Base-by-base conservation (phyloP, 2,329 filamentous ascomycete genomes). In the Pseudogymnoascus sp. region DNA sequence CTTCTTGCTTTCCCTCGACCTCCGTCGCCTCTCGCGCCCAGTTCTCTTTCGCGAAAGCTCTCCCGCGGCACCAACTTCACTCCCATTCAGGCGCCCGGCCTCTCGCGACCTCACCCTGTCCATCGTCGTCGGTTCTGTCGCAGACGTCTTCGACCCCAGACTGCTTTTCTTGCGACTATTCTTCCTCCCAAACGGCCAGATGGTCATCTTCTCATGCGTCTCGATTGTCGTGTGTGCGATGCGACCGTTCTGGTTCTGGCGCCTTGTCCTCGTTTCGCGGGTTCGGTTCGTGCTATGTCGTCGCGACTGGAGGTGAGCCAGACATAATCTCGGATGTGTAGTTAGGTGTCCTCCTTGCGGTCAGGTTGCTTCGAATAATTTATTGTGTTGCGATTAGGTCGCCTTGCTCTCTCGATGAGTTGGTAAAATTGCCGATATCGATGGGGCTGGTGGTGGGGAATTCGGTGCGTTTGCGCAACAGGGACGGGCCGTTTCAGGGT, bases 181-280 rank as follows among this genome's bases (percentile, higher is more conserved):
- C 77, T 83, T 88, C 72, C 88, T 86, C 76, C 87, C 82, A 76
- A 96, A 96, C 66, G 88, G 90, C 91, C 91, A 96, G 76, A 93
- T 79, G 74, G 88, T 85, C 90, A 93, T 93, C 60, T 68, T 74
- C 68, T 70, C 70, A 71, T 72, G 44, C 46, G 46, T 53, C 46
- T 53, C 25, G 25, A 16, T 53, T 53, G 25, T 53, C 46, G 46
- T 34, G n/a, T 16, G 46, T 12, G 46, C 46, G 46, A 53, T 53
- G 46, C 46, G 46, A 53, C 46, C n/a, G 46, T 31, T 31, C 46
- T 53, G 25, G 23, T 12, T 53, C 25, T 31, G 46, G 46, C 46
- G 46, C 31, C n/a, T 53, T 53, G 46, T 23, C 23, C 18, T 53
- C 46, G 25, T 53, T 16, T 53, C 25, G 46, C 25, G 46, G 46